phyloP scores from a whole-genome alignment of 129 eudicot genomes.

The Oenanthe sinensis region DNA sequence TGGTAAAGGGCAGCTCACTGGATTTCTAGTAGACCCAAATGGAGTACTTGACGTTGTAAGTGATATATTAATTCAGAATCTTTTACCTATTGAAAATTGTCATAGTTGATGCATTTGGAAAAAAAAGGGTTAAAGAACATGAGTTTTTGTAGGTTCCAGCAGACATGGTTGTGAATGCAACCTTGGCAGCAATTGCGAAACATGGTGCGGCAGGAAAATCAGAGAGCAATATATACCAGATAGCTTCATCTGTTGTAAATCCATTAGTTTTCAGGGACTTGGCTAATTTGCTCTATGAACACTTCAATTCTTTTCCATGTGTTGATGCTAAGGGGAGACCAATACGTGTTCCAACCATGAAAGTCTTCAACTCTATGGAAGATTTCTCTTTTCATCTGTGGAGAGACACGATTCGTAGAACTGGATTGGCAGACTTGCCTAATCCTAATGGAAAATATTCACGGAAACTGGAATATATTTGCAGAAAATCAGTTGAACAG shows the following conservation, averaged over 20 bases:
- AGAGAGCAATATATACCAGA: conserved; percentile 67
- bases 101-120: not conserved
- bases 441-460: conserved; percentile 42
- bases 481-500: conserved; percentile 89
- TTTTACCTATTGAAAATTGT: not conserved
- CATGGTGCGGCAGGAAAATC: conserved; percentile 67
- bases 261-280: conserved; percentile 74
- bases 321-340: conserved; percentile 71
- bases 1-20: conserved; percentile 92
- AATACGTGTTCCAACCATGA: conserved; percentile 69
- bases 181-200: conserved; percentile 90
- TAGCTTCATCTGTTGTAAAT: conserved; percentile 93
- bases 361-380: conserved; percentile 69
- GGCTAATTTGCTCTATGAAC: conserved; percentile 63
- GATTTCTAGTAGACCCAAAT: conserved; percentile 84
- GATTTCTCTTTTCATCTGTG: conserved; percentile 77
- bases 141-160: conserved; percentile 70
- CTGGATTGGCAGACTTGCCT: conserved; percentile 33
- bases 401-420: conserved; percentile 56
- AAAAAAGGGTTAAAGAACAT: not conserved
- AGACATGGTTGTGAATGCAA: conserved; percentile 96
- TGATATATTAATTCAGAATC: not conserved
- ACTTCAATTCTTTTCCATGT: conserved; percentile 64
- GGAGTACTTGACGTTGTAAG: conserved; percentile 96
- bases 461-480: conserved; percentile 51